A percentile compares a stretch with the other conserved stretches of the same genome.
These are phyloP conservation scores for Tetrapyrgos nigripes DNA, from an alignment of 1,284 basidiomycete genomes.

Conservation along the genomic window DNA sequence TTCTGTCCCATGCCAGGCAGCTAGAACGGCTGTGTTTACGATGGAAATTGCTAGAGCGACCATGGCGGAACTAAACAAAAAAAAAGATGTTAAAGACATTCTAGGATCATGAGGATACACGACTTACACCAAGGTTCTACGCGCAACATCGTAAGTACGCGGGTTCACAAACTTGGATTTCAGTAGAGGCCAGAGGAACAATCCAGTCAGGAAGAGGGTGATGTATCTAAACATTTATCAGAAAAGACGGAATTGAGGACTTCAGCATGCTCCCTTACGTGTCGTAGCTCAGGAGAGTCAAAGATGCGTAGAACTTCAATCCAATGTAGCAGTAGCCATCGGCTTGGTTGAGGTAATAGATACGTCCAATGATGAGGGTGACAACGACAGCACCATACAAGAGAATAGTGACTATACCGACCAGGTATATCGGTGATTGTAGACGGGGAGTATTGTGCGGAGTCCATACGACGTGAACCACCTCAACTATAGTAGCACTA, in stretches of 20 bases:
- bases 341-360: slow-evolving; percentile 34
- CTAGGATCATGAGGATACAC: background rate
- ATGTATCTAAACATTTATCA: slow-evolving; percentile 31
- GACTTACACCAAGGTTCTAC: slow-evolving; percentile 41
- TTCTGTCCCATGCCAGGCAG: slow-evolving; percentile 46
- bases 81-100: too few species aligned
- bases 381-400: slow-evolving; percentile 33
- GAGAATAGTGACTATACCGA: slow-evolving; percentile 33
- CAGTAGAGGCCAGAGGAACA: slow-evolving; percentile 52
- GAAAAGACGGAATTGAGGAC: background rate
- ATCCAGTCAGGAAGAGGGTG: slow-evolving; percentile 45
- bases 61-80: slow-evolving; percentile 36
- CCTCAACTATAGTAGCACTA: slow-evolving; percentile 34
- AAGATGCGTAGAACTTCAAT: slow-evolving; percentile 30
- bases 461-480: slow-evolving; percentile 44
- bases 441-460: slow-evolving; percentile 28
- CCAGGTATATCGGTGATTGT: slow-evolving; percentile 39
- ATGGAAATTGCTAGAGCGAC: slow-evolving; percentile 46
- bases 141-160: slow-evolving; percentile 38
- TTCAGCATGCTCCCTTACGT: background rate
- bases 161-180: slow-evolving; percentile 37
- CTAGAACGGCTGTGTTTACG: slow-evolving; percentile 47
- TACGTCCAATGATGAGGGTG: slow-evolving; percentile 29
- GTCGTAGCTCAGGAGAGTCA: slow-evolving; percentile 15
- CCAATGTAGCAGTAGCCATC: slow-evolving; percentile 52